Conservation (phyloP, 495 filamentous ascomycete species). For the Annulohypoxylon maeteangense region DNA sequence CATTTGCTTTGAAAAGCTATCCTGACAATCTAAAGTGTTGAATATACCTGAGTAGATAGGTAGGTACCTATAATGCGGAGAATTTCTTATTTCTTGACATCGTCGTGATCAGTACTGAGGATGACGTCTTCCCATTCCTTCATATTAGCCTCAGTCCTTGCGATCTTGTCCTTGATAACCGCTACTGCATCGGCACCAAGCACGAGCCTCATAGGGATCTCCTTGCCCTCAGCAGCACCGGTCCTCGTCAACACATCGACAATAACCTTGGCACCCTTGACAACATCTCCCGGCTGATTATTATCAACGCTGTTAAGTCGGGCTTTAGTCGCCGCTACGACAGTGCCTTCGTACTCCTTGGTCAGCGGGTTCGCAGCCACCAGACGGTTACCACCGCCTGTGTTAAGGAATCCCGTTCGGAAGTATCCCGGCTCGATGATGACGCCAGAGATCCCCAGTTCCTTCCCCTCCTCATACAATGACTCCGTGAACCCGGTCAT, state of each 20-base stretch:
- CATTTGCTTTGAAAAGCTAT: background rate
- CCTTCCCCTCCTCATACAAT: constrained; percentile 53
- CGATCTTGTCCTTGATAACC: constrained; percentile 47
- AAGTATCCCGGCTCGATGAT: constrained; percentile 63
- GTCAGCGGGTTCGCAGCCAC: constrained; percentile 32
- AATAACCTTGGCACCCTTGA: constrained; percentile 56
- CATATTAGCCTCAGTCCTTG: constrained; percentile 45
- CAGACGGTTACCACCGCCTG: constrained; percentile 41
- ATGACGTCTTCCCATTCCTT: constrained; percentile 52
- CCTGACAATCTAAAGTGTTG: background rate
- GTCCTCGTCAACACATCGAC: constrained; percentile 57
- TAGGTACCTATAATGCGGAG: too few species aligned
- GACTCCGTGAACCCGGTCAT: constrained; percentile 55
- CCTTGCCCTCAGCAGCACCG: constrained; percentile 50
- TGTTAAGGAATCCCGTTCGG: constrained; percentile 49
- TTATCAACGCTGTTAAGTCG: constrained; percentile 42
- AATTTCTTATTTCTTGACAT: constrained; percentile 13
- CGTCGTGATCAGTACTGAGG: constrained; percentile 39
- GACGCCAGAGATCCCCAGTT: constrained; percentile 57
- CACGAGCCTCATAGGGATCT: constrained; percentile 48
- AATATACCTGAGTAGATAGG: too few species aligned
- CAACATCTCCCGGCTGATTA: constrained; percentile 57
- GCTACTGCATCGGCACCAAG: constrained; percentile 50
- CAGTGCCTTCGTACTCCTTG: constrained; percentile 44
- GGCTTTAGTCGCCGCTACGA: constrained; percentile 33